Evolutionary conservation across 345 rosid species (phyloP), one percentile per base, ranked within the genome.

Genomic region (Boechera divaricarpa): DNA sequence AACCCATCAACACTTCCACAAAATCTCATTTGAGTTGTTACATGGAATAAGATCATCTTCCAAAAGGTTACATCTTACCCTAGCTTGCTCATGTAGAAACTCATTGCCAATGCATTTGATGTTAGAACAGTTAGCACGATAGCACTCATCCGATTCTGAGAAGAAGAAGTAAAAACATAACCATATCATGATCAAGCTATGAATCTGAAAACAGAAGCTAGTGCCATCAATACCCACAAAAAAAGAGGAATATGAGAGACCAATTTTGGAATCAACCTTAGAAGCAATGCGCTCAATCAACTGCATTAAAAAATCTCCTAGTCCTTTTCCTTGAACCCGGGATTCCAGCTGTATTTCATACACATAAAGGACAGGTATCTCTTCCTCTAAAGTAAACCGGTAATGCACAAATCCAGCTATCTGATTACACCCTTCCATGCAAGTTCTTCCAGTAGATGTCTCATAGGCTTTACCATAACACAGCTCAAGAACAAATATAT

Each of bases 221-320:
- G 12, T 36, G 4, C 15, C 29, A 52, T 55, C n/a, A 57, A 21
- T 21, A 68, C 6, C 3, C 2, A 21, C 2, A 21, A 5, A 13
- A 11, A 3, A 61, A n/a, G 11, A 10, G 8, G 58, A 69, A 55
- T 47, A 1, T 36, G 56, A 36, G 24, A 49, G 41, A 63, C 29
- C 7, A 6, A 28, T 10, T 7, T 18, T 12, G 60, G 7, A 24
- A 29, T 56, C 63, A 63, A 91, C 96, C 97, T 95, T 90, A 5
- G 70, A 76, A 76, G 99, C 99, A 82, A 95, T 86, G 48, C 87
- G 91, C 87, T 90, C 92, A 53, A 91, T 62, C 67, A 90, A 80
- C 75, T 88, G 91, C 99, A 95, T 95, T 57, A 95, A 78, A 83
- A 87, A 89, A 41, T 89, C 86, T 38, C 98, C 98, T 15, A 92